Evolutionary conservation across 2,329 filamentous ascomycete genomes (phyloP), one percentile per base, ranked within the genome.

Genomic region (Cadophora luteo-olivacea): DNA sequence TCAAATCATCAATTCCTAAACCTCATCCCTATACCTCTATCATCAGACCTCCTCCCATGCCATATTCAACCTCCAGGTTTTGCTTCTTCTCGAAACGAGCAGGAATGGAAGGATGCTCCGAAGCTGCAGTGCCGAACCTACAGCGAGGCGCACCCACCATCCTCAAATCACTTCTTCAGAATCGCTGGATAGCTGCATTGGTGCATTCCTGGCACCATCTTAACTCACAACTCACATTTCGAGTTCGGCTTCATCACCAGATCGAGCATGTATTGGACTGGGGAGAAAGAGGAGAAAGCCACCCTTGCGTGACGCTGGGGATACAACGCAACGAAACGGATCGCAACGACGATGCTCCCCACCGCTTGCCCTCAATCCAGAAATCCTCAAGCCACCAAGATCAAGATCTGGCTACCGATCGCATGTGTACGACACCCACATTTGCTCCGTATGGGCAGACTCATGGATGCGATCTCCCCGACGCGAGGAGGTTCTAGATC

Each of bases 111-210:
- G 2, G 33, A 25, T 24, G 19, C 33, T 4, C 55, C 33, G 19
- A 58, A 41, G 33, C 55, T 45, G 41, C 11, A 11, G 14, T 36
- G 22, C 33, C 12, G 4, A 9, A 12, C 29, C 3, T 11, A 38
- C 57, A 60, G n/a, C 57, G 45, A 29, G 57, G 22, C 57, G 22
- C 36, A 58, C 12, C 36, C 9, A 6, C 36, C 6, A 60, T 41
- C 57, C 22, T 45, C 57, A 45, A 60, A 60, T 60, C 57, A 60
- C 33, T 38, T 60, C 33, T 12, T 38, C 57, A 41, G 33, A 36
- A 60, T 60, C n/a, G 36, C 22, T 25, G 36, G 32, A 25, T 24
- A 58, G 33, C 55, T 33, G n/a, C 33, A 45, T 38, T 41, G 57
- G 33, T 60, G 22, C 57, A 60, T 41, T 60, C 22, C 57, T 41